Conservation (phyloP, 1,139 yeast species). For the Scheffersomyces segobiensis region DNA sequence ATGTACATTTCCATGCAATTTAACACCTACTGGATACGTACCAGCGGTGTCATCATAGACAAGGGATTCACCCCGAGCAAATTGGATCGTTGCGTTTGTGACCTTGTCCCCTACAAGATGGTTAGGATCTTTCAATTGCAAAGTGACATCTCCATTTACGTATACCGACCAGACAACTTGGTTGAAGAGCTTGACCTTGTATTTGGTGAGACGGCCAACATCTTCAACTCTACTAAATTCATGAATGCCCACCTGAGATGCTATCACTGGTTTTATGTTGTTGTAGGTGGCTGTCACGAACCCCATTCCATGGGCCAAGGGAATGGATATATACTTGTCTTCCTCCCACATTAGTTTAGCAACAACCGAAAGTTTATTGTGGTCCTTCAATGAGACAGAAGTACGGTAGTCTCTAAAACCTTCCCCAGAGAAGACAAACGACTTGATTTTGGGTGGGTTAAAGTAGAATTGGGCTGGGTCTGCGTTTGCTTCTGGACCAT, state of each 20-base stretch:
- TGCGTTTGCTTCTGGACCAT: slow-evolving; percentile 43
- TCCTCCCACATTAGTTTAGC: slow-evolving; percentile 21
- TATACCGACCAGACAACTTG: slow-evolving; percentile 46
- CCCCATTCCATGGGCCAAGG: slow-evolving; percentile 65
- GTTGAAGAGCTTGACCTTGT: slow-evolving; percentile 36
- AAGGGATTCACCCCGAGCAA: slow-evolving; percentile 44
- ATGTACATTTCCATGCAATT: slow-evolving; percentile 25
- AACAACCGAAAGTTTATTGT: slow-evolving; percentile 36
- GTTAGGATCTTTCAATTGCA: slow-evolving; percentile 51
- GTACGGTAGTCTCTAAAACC: slow-evolving; percentile 22
- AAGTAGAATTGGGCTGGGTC: slow-evolving; percentile 45
- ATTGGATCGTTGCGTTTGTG: slow-evolving; percentile 38
- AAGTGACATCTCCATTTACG: slow-evolving; percentile 35
- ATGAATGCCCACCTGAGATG: slow-evolving; percentile 66
- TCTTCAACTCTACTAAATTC: slow-evolving; percentile 28
- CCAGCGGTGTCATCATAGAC: slow-evolving; percentile 60
- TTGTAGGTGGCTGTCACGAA: slow-evolving; percentile 62
- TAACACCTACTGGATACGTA: slow-evolving; percentile 24
- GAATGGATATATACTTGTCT: slow-evolving; percentile 26
- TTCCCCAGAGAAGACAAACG: slow-evolving; percentile 39
- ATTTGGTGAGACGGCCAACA: slow-evolving; percentile 24
- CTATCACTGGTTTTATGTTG: slow-evolving; percentile 54
- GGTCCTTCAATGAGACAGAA: slow-evolving; percentile 25
- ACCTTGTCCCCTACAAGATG: slow-evolving; percentile 46
- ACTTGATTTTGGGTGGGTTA: slow-evolving; percentile 48